Conservation (phyloP, 805 yeast genomes). For the Lipomyces anomalus region DNA sequence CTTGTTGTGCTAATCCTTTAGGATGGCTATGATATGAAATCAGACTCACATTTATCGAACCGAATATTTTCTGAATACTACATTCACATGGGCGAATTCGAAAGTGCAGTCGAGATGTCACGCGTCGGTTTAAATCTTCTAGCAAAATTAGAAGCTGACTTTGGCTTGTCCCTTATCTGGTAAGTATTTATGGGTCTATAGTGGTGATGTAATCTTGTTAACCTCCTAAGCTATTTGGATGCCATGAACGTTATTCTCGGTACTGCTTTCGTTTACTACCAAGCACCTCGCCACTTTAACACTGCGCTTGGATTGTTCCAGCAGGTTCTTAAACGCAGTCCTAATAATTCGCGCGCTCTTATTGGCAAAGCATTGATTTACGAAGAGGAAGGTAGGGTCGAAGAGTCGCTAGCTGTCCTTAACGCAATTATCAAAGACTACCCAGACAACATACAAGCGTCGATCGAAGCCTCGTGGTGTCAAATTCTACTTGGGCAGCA, state of each 20-base stretch:
- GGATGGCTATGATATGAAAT: conserved; percentile 43
- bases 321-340: conserved; percentile 45
- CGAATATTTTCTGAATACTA: conserved; percentile 60
- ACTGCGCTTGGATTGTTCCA: conserved; percentile 71
- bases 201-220: not conserved
- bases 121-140: conserved; percentile 51
- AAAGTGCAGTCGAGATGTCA: conserved; percentile 54
- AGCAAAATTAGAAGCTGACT: not conserved
- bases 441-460: conserved; percentile 55
- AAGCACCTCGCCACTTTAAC: conserved; percentile 81
- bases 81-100: conserved; percentile 57
- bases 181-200: not conserved
- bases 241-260: conserved; percentile 45
- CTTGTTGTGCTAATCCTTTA: not conserved
- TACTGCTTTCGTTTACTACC: conserved; percentile 70
- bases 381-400: conserved; percentile 56
- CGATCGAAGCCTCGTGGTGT: conserved; percentile 76
- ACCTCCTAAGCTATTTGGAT: not conserved
- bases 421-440: conserved; percentile 43
- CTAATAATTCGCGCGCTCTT: conserved; percentile 52
- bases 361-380: conserved; percentile 79
- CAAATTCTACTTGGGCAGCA: conserved; percentile 48
- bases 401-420: conserved; percentile 51
- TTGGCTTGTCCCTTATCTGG: conserved; percentile 1
- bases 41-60: conserved; percentile 50